Conservation (phyloP, 2,329 filamentous ascomycete species). For the Pseudogymnoascus sp. region DNA sequence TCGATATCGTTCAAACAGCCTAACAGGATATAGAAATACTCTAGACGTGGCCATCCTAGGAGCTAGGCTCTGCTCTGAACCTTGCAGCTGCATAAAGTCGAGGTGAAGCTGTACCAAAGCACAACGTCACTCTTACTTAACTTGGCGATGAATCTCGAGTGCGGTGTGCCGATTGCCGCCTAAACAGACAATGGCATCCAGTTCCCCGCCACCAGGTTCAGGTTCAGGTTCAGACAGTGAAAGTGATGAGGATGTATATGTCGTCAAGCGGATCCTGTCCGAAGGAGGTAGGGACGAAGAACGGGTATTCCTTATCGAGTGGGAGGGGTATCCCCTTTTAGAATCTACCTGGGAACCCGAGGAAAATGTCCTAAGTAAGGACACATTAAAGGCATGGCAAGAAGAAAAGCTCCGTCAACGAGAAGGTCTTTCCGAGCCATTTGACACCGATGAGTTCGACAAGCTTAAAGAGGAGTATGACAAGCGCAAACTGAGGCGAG, state of each 20-base stretch:
- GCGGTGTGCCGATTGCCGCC: background rate
- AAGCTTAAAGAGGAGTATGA: conserved; percentile 16
- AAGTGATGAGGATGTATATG: conserved; percentile 19
- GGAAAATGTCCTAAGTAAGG: conserved; percentile 33
- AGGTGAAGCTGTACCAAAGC: background rate
- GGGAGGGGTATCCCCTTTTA: conserved; percentile 54
- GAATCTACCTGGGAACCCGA: conserved; percentile 49
- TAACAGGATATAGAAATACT: background rate
- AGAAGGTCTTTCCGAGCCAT: conserved; percentile 17
- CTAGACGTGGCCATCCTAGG: background rate
- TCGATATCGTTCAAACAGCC: background rate
- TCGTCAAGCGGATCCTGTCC: conserved; percentile 46
- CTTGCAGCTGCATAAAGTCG: background rate
- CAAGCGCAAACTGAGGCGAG: background rate
- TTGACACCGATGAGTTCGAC: conserved; percentile 20
- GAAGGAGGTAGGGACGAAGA: conserved; percentile 34
- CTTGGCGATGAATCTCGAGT: background rate
- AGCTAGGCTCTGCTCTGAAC: background rate
- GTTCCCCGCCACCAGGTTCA: background rate
- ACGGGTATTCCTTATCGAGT: conserved; percentile 54
- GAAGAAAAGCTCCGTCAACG: conserved; percentile 20
- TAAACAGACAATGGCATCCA: background rate
- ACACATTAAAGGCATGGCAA: conserved; percentile 29
- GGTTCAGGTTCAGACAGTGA: background rate
- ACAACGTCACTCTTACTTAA: background rate